Conservation (phyloP, 441 rosid species). For the Geranium incanum region DNA sequence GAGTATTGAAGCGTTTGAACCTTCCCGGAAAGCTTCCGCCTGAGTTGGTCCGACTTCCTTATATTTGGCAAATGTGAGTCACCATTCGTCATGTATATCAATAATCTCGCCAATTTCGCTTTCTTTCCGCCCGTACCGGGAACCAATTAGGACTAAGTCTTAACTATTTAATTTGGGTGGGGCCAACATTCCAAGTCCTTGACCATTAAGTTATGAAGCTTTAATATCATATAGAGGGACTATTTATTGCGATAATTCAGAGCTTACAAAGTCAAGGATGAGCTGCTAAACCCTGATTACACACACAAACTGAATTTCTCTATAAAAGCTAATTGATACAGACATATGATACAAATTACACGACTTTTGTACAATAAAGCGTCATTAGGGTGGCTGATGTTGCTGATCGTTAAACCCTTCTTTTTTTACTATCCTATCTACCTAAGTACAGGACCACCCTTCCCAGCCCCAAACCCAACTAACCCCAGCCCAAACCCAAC, state of each 20-base stretch:
- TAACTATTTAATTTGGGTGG: not conserved
- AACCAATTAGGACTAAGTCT: not conserved
- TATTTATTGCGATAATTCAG: not conserved
- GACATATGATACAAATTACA: not conserved
- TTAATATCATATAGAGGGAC: not conserved
- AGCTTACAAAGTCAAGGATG: not conserved
- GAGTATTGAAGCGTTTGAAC: conserved; percentile 52
- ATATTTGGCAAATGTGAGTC: conserved; percentile 57
- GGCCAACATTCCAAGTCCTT: not conserved
- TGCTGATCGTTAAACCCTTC: no score
- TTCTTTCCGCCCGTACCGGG: not conserved
- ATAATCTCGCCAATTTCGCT: not conserved
- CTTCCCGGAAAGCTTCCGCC: conserved; percentile 83
- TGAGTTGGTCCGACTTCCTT: conserved; percentile 58
- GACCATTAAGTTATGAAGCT: conserved; percentile 1
- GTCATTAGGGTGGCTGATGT: no score
- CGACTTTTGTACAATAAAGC: not conserved
- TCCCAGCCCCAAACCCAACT: no score
- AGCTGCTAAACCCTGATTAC: not conserved
- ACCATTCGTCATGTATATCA: not conserved
- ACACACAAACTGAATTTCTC: not conserved
- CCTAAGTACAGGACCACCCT: no score
- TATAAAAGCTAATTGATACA: not conserved
- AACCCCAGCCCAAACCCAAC: no score
- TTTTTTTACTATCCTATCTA: no score